A percentile compares a stretch with the other conserved stretches of the same genome.
These are phyloP conservation scores for Crithidia brevicula DNA, from an alignment of 208 protist genomes.

Conservation along the genomic window DNA sequence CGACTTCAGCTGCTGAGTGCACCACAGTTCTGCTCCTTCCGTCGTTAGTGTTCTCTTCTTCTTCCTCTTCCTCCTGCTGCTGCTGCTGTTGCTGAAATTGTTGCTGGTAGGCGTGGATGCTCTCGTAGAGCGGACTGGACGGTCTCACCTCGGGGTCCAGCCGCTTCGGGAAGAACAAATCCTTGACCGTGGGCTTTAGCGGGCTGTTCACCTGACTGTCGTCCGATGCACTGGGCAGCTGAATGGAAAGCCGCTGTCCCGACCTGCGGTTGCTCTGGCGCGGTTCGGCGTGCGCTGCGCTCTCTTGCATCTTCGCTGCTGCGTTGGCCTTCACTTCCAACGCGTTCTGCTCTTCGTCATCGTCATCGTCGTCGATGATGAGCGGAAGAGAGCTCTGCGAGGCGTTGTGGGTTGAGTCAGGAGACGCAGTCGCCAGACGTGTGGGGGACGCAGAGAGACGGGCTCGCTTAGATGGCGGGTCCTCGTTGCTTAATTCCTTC, in stretches of 20 bases:
- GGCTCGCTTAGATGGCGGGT: neutral
- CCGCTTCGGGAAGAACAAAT: constrained; percentile 31
- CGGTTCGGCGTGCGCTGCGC: too few species aligned
- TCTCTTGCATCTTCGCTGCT: too few species aligned
- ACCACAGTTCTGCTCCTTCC: too few species aligned
- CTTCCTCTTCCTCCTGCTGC: constrained; percentile 4
- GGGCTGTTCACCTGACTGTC: constrained; percentile 4
- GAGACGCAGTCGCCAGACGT: neutral
- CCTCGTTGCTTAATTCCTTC: constrained; percentile 9
- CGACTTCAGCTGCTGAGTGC: too few species aligned
- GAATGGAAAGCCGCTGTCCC: neutral
- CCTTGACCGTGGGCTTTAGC: constrained; percentile 18
- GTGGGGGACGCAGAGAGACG: neutral
- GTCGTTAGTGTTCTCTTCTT: neutral
- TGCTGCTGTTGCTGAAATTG: constrained; percentile 27
- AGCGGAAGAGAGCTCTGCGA: neutral
- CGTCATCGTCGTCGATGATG: constrained; percentile 12
- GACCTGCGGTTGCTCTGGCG: neutral
- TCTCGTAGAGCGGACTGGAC: constrained; percentile 30
- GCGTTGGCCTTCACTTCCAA: neutral
- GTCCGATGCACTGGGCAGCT: neutral
- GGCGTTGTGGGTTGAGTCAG: too few species aligned
- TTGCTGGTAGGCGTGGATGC: constrained; percentile 38
- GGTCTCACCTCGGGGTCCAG: constrained; percentile 31
- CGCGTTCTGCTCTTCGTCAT: constrained; percentile 1